Evolutionary conservation across 495 filamentous ascomycete species (phyloP).

Genomic region (Penicillium malachiteum): DNA sequence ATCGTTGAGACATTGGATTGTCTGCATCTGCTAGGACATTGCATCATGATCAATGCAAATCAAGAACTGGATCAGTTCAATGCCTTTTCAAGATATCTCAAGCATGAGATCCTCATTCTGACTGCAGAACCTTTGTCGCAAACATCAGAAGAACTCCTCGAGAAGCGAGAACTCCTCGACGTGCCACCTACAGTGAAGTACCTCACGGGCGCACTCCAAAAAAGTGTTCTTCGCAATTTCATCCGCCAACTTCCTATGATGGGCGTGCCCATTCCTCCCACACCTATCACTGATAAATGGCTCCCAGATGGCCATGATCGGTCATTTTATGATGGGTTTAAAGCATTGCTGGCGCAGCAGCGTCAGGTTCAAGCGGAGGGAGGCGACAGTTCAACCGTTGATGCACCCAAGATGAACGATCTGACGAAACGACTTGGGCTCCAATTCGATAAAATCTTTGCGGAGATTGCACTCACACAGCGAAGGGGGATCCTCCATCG

Average conservation of each 20-base stretch:
- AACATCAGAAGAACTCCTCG: conserved; percentile 45
- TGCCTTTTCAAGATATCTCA: conserved; percentile 82
- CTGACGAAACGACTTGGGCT: conserved; percentile 48
- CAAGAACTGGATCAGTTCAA: conserved; percentile 77
- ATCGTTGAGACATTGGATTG: conserved; percentile 72
- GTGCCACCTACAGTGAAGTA: conserved; percentile 51
- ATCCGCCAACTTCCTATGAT: conserved; percentile 46
- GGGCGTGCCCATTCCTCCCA: conserved; percentile 29
- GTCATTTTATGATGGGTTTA: conserved; percentile 52
- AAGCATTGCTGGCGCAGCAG: conserved; percentile 35
- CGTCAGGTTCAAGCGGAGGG: conserved; percentile 22
- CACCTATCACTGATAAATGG: conserved; percentile 32
- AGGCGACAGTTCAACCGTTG: conserved; percentile 23
- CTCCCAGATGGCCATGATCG: conserved; percentile 39
- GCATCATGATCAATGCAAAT: conserved; percentile 66
- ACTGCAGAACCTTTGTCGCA: conserved; percentile 45
- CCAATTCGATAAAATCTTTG: conserved; percentile 57
- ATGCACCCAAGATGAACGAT: conserved; percentile 53
- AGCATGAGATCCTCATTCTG: conserved; percentile 72
- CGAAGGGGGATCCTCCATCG: conserved; percentile 56
- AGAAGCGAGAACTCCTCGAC: conserved; percentile 46
- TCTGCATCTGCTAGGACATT: conserved; percentile 69
- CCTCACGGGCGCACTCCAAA: conserved; percentile 50
- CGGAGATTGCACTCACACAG: conserved; percentile 57
- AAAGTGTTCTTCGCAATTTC: conserved; percentile 45